Percentiles rank a stretch among this genome's conserved stretches.
These are phyloP conservation scores for Boechera stricta DNA, from an alignment of 345 rosid genomes.

Conservation along the genomic window DNA sequence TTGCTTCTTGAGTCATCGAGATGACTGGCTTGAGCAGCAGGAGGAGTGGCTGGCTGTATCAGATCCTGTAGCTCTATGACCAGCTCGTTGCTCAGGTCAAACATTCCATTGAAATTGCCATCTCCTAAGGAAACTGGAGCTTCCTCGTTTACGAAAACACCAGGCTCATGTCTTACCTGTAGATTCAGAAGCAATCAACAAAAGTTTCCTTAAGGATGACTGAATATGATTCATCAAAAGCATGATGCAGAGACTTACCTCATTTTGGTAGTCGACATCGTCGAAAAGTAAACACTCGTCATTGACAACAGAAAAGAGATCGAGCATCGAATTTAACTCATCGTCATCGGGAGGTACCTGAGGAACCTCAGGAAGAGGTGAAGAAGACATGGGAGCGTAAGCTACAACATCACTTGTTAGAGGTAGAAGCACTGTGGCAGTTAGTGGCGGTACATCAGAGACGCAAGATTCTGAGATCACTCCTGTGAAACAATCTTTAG, in stretches of 20 bases:
- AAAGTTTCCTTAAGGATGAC: background rate
- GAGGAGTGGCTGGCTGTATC: constrained; percentile 20
- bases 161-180: constrained; percentile 30
- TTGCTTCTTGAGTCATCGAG: constrained; percentile 19
- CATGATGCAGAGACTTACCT: constrained; percentile 39
- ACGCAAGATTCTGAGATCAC: constrained; percentile 42
- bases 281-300: constrained; percentile 5
- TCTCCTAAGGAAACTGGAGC: constrained; percentile 27
- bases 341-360: constrained; percentile 28
- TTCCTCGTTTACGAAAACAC: constrained; percentile 23
- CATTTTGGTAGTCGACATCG: constrained; percentile 19
- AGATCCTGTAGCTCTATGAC: constrained; percentile 33
- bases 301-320: constrained; percentile 38
- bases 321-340: constrained; percentile 43
- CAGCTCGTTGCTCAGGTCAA: constrained; percentile 6
- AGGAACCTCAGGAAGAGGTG: constrained; percentile 32
- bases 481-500: constrained; percentile 21
- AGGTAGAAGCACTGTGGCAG: constrained; percentile 31
- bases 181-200: constrained; percentile 8
- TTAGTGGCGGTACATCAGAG: constrained; percentile 37
- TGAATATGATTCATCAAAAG: background rate
- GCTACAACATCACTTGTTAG: constrained; percentile 15
- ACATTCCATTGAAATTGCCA: constrained; percentile 1
- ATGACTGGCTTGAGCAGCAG: constrained; percentile 22
- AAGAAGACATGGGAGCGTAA: constrained; percentile 15